These are phyloP conservation scores for Friedmanniomyces simplex DNA, from an alignment of 495 filamentous ascomycete species.

Conservation along the genomic window DNA sequence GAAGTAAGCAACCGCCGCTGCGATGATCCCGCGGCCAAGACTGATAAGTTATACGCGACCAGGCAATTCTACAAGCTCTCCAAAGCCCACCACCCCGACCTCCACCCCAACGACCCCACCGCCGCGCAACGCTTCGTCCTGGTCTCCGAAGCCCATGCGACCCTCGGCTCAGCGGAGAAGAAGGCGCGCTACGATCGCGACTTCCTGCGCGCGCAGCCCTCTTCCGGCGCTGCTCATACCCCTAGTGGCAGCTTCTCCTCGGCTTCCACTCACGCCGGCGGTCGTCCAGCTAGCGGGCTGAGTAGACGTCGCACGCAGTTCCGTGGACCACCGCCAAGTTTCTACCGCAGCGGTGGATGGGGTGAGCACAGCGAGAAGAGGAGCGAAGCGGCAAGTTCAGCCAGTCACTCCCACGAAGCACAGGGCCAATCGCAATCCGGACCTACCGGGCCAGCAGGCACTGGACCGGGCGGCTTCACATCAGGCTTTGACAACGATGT, in stretches of 20 bases:
- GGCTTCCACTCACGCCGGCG: conserved; percentile 31
- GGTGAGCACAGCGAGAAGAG: conserved; percentile 43
- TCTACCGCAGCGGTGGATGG: conserved; percentile 72
- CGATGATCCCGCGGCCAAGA: not conserved
- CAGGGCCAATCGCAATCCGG: conserved; percentile 9
- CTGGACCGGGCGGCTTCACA: conserved; percentile 15
- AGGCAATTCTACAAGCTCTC: conserved; percentile 89
- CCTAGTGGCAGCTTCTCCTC: conserved; percentile 25
- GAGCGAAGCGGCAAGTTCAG: conserved; percentile 2
- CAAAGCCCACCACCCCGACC: conserved; percentile 89
- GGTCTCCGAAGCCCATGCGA: conserved; percentile 77
- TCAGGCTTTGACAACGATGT: conserved; percentile 39
- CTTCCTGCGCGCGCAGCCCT: conserved; percentile 32
- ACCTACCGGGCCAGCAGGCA: conserved; percentile 26
- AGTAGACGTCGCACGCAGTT: conserved; percentile 64
- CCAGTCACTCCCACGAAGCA: conserved; percentile 14
- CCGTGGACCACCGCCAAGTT: conserved; percentile 78
- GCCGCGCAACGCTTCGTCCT: conserved; percentile 70
- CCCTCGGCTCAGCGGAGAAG: conserved; percentile 59
- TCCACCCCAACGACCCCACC: conserved; percentile 63
- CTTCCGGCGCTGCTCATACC: conserved; percentile 21
- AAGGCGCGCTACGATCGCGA: conserved; percentile 74
- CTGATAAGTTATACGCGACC: not conserved
- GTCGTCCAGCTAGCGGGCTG: conserved; percentile 50
- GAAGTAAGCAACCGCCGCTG: conserved; percentile 42